A percentile compares a stretch with the other conserved stretches of the same genome.
phyloP scores from a whole-genome alignment of 78 protist genomes.

The Polysphondylium violaceum region DNA sequence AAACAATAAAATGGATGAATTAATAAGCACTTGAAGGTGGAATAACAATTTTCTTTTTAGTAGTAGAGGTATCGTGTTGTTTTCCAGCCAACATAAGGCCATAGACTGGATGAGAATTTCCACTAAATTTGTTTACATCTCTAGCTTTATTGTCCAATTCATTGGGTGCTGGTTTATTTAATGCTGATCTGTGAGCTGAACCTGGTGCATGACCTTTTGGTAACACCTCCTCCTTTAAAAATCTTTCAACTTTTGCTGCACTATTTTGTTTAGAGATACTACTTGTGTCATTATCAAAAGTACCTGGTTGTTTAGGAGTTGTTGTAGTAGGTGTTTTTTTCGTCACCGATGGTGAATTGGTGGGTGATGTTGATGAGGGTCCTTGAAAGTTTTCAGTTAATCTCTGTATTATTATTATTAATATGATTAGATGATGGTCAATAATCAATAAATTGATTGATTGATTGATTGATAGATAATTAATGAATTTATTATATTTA shows the following conservation, averaged over 20 bases:
- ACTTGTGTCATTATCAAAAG: neutral
- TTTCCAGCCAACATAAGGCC: constrained; percentile 36
- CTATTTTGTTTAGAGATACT: constrained; percentile 1
- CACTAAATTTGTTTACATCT: constrained; percentile 16
- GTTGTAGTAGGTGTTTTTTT: neutral
- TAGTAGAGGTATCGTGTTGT: constrained; percentile 15
- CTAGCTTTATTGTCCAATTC: constrained; percentile 16
- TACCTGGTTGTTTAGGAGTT: neutral
- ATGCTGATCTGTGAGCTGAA: constrained; percentile 29
- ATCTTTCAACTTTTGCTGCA: constrained; percentile 7
- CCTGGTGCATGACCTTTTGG: constrained; percentile 61
- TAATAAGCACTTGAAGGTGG: constrained; percentile 65
- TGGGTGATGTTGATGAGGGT: constrained; percentile 4
- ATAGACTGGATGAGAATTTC: constrained; percentile 58
- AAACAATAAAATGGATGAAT: neutral
- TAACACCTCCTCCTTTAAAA: constrained; percentile 26
- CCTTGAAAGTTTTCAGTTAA: constrained; percentile 28
- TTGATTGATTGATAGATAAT: too few species aligned
- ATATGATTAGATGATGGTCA: neutral
- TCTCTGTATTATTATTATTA: constrained; percentile 9
- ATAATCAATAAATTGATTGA: neutral
- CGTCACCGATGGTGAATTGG: neutral
- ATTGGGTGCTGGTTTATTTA: constrained; percentile 48
- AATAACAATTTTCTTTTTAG: constrained; percentile 62
- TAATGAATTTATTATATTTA: neutral